Percentiles rank a stretch among this genome's conserved stretches.
phyloP scores from a whole-genome alignment of 2,329 filamentous ascomycete genomes.

The Diplodia scrobiculata region DNA sequence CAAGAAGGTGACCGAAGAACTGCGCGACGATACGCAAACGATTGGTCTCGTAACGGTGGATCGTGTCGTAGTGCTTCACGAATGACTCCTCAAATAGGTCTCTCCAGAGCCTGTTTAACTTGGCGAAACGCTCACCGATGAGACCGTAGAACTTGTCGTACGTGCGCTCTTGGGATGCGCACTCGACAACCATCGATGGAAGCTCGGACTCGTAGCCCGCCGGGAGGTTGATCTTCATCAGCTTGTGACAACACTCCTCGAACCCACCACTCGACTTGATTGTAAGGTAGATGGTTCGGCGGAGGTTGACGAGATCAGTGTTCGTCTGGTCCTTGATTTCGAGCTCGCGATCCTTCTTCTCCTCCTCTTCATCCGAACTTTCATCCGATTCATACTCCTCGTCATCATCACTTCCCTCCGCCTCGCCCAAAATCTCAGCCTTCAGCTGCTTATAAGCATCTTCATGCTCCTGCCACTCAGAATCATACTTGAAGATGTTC shows the following conservation, averaged over 20 bases:
- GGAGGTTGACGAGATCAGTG: conserved; percentile 88
- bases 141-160: conserved; percentile 97
- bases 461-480: conserved; percentile 88
- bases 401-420: conserved; percentile 70
- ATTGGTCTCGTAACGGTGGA: conserved; percentile 96
- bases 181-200: conserved; percentile 96
- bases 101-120: conserved; percentile 92
- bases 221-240: conserved; percentile 85
- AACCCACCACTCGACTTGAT: conserved; percentile 97
- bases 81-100: conserved; percentile 91
- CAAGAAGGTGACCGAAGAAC: conserved; percentile 89
- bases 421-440: conserved; percentile 88
- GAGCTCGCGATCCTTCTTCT: conserved; percentile 76
- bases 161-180: conserved; percentile 92
- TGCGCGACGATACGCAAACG: conserved; percentile 90
- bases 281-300: conserved; percentile 92
- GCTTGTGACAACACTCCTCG: conserved; percentile 95
- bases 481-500: conserved; percentile 90
- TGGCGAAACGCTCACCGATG: conserved; percentile 91
- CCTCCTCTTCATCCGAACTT: conserved; percentile 73
- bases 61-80: conserved; percentile 92
- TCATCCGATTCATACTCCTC: conserved; percentile 67
- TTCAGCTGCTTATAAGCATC: conserved; percentile 86
- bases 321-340: conserved; percentile 99
- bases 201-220: conserved; percentile 84